A percentile compares a stretch with the other conserved stretches of the same genome.
Evolutionary conservation across 148 eudicot genomes (phyloP).

Genomic region (Silene conica): DNA sequence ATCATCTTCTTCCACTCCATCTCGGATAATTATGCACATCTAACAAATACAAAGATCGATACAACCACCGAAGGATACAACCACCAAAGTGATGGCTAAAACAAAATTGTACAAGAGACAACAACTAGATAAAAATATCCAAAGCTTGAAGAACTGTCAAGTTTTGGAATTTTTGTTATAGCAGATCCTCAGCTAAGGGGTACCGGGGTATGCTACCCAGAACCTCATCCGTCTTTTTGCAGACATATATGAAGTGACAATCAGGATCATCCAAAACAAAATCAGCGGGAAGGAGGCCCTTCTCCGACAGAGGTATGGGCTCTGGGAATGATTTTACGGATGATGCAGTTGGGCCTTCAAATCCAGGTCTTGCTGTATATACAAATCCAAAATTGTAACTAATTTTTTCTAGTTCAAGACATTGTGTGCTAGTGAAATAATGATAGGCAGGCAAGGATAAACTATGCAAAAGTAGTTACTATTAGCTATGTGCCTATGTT

Average conservation of each 20-base stretch:
- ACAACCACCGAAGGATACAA: constrained; percentile 13
- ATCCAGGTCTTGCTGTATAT: constrained; percentile 91
- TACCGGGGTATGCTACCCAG: constrained; percentile 7
- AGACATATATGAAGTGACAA: constrained; percentile 78
- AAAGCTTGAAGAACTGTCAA: constrained; percentile 3
- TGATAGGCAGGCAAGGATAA: not conserved
- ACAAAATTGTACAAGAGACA: not conserved
- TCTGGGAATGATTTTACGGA: constrained; percentile 49
- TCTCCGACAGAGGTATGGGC: constrained; percentile 61
- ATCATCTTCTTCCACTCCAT: not conserved
- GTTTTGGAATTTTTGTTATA: not conserved
- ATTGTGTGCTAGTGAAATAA: not conserved
- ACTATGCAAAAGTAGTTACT: not conserved
- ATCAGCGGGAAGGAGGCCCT: constrained; percentile 62
- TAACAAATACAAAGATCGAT: constrained; percentile 12
- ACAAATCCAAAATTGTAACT: not conserved
- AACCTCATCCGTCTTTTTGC: constrained; percentile 47
- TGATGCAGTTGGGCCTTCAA: constrained; percentile 43
- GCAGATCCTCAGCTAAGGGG: constrained; percentile 5
- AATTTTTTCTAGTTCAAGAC: not conserved
- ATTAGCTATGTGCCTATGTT: too few species aligned
- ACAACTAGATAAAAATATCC: not conserved
- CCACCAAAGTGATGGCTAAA: constrained; percentile 10
- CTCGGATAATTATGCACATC: constrained; percentile 22
- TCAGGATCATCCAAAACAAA: constrained; percentile 81